phyloP scores from a whole-genome alignment of 75 land plant species.

The Sequoiadendron giganteum region DNA sequence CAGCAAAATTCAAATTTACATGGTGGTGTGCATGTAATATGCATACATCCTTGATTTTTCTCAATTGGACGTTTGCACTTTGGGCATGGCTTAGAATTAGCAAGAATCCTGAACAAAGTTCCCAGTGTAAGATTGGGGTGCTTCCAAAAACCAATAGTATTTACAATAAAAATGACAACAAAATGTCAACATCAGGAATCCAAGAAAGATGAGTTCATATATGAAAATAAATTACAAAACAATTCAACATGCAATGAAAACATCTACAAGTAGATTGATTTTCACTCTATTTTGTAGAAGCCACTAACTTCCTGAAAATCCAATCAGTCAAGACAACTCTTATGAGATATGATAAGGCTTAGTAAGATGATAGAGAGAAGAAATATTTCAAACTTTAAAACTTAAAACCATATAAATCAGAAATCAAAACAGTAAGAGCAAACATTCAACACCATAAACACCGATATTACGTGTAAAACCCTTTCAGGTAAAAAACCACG shows the following conservation, averaged over 20 bases:
- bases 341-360: background rate
- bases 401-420: too few relatives aligned
- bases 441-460: too few relatives aligned
- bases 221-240: background rate
- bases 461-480: too few relatives aligned
- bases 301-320: background rate
- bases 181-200: background rate
- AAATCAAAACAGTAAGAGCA: too few relatives aligned
- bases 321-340: background rate
- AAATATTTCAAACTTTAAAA: background rate
- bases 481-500: too few relatives aligned
- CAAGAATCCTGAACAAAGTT: conserved; percentile 67
- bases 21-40: conserved; percentile 92
- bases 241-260: background rate
- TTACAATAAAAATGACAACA: background rate
- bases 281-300: background rate
- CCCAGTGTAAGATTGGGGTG: background rate
- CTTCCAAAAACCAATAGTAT: background rate
- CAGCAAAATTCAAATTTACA: conserved; percentile 98
- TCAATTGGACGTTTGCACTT: conserved; percentile 97
- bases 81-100: conserved; percentile 95
- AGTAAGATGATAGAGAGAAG: background rate
- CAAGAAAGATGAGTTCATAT: background rate
- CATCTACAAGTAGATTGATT: background rate
- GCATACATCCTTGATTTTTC: conserved; percentile 97